phyloP scores from a whole-genome alignment of 2,329 filamentous ascomycete species.

The Atkinsonella hypoxylon region DNA sequence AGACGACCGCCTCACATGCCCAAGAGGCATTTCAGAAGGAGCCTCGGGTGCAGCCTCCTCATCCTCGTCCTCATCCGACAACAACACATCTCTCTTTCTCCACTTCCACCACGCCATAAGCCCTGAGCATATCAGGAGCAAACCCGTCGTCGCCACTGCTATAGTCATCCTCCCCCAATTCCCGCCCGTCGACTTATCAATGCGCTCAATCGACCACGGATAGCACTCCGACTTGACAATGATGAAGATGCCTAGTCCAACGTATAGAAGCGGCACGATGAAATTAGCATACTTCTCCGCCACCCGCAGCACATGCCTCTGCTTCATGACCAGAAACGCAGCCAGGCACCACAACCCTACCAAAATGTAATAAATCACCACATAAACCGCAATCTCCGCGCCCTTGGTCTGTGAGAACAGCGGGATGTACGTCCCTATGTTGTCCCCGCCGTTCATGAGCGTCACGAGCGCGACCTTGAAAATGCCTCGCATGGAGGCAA shows the following conservation, averaged over 20 bases:
- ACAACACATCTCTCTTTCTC: background rate
- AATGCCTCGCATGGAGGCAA: slow-evolving; percentile 11
- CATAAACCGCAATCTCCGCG: slow-evolving; percentile 21
- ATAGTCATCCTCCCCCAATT: slow-evolving; percentile 8
- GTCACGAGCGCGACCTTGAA: slow-evolving; percentile 20
- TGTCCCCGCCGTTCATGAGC: slow-evolving; percentile 24
- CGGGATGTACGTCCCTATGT: slow-evolving; percentile 23
- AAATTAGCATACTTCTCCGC: slow-evolving; percentile 14
- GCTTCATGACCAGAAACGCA: slow-evolving; percentile 19
- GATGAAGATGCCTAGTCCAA: slow-evolving; percentile 22
- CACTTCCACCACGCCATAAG: slow-evolving; percentile 7
- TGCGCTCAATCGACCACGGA: slow-evolving; percentile 21
- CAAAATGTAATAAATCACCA: slow-evolving; percentile 20
- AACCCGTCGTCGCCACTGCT: slow-evolving; percentile 8
- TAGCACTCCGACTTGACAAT: slow-evolving; percentile 20
- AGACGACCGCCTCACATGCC: background rate
- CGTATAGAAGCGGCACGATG: slow-evolving; percentile 20
- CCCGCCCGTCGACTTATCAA: slow-evolving; percentile 11
- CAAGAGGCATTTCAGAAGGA: background rate
- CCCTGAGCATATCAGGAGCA: slow-evolving; percentile 7
- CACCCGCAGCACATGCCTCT: slow-evolving; percentile 17
- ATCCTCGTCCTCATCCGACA: background rate
- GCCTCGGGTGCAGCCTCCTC: background rate
- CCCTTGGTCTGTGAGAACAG: slow-evolving; percentile 21
- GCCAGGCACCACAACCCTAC: slow-evolving; percentile 20